phyloP scores from a whole-genome alignment of 805 yeast genomes.

The Saccharomycopsis amapae region DNA sequence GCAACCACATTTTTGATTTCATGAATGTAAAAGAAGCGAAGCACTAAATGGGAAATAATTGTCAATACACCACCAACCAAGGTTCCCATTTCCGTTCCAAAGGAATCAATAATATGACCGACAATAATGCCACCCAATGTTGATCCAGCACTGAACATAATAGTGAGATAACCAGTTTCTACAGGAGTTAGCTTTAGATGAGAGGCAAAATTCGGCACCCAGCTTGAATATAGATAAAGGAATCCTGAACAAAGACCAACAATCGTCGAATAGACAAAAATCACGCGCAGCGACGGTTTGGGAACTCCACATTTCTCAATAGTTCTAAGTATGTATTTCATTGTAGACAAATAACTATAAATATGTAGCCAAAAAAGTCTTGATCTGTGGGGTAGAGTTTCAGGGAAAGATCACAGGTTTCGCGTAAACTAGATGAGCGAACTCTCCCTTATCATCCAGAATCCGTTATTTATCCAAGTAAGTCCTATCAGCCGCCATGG shows the following conservation, averaged over 20 bases:
- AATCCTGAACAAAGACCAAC: conserved; percentile 69
- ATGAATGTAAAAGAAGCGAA: conserved; percentile 41
- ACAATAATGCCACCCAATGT: conserved; percentile 66
- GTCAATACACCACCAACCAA: conserved; percentile 49
- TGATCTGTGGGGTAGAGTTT: too few relatives aligned
- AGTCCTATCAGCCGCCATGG: too few relatives aligned
- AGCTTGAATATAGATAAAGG: conserved; percentile 68
- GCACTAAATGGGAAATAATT: conserved; percentile 45
- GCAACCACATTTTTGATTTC: conserved; percentile 32
- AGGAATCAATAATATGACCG: conserved; percentile 57
- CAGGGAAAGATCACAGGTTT: too few relatives aligned
- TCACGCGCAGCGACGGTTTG: conserved; percentile 4
- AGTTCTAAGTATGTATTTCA: too few relatives aligned
- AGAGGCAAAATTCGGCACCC: conserved; percentile 61
- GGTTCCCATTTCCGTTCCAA: conserved; percentile 49
- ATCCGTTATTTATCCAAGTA: too few relatives aligned
- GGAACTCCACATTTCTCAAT: not conserved
- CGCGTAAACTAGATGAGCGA: too few relatives aligned
- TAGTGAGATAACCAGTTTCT: conserved; percentile 57
- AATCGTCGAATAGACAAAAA: conserved; percentile 25
- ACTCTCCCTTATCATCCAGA: too few relatives aligned
- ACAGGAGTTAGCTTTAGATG: conserved; percentile 50
- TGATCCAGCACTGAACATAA: conserved; percentile 56
- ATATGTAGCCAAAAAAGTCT: too few relatives aligned
- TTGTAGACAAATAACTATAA: too few relatives aligned